A percentile compares a stretch with the other conserved stretches of the same genome.
Conservation (phyloP, 192 early-diverging fungal species). For the Backusella morwellensis region DNA sequence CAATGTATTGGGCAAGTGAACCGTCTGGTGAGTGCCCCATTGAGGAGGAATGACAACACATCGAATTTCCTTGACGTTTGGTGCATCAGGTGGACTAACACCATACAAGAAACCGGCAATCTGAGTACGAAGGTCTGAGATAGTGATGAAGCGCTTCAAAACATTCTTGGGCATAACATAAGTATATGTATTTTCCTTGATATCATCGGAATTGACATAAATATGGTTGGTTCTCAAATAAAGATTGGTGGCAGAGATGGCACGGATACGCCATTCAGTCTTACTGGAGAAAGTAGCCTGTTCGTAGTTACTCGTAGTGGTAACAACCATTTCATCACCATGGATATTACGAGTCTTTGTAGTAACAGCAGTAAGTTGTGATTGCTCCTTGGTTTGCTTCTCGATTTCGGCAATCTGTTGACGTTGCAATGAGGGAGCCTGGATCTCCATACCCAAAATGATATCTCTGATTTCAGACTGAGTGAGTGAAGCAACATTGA, state of each 20-base stretch:
- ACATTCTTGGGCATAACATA: conserved; percentile 98
- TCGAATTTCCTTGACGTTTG: conserved; percentile 94
- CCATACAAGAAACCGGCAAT: conserved; percentile 96
- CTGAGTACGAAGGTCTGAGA: conserved; percentile 94
- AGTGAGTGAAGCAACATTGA: conserved; percentile 95
- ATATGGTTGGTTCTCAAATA: conserved; percentile 95
- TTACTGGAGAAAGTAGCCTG: conserved; percentile 97
- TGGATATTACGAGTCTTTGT: conserved; percentile 97
- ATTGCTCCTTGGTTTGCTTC: conserved; percentile 91
- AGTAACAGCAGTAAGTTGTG: conserved; percentile 91
- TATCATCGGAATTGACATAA: conserved; percentile 95
- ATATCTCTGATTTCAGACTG: conserved; percentile 98
- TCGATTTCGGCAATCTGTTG: conserved; percentile 98
- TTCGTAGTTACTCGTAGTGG: conserved; percentile 96
- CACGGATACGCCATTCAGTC: conserved; percentile 98
- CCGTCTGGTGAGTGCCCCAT: conserved; percentile 95
- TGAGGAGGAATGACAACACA: conserved; percentile 96
- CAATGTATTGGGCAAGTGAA: conserved; percentile 84
- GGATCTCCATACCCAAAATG: conserved; percentile 99
- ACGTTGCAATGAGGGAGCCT: conserved; percentile 92
- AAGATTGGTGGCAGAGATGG: conserved; percentile 96
- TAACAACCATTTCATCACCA: conserved; percentile 98
- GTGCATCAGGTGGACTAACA: conserved; percentile 82
- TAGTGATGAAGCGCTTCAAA: conserved; percentile 93
- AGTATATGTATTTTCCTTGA: conserved; percentile 87